Conservation (phyloP, 306 rosid genomes). For the Styphnolobium japonicum region DNA sequence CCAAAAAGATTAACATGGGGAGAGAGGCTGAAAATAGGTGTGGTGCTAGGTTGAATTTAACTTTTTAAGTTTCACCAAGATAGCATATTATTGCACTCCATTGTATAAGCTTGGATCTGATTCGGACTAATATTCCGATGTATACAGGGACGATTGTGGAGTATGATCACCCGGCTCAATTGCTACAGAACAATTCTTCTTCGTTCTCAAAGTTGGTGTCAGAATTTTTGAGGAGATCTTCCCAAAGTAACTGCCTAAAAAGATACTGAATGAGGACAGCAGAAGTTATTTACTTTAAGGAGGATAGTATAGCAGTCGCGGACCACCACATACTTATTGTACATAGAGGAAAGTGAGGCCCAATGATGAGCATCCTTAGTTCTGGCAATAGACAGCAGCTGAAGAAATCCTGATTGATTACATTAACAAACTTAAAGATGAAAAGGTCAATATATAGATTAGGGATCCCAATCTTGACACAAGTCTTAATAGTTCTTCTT, state of each 20-base stretch:
- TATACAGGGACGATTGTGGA: conserved; percentile 65
- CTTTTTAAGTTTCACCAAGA: neutral
- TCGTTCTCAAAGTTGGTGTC: conserved; percentile 81
- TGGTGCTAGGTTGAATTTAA: neutral
- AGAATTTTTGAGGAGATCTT: conserved; percentile 70
- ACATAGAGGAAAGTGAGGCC: neutral
- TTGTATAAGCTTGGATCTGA: neutral
- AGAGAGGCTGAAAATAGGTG: neutral
- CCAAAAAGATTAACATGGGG: neutral
- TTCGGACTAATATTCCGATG: conserved; percentile 2
- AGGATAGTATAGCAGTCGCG: neutral
- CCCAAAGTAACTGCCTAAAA: conserved; percentile 28
- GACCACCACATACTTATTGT: neutral
- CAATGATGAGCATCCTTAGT: neutral
- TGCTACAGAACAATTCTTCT: conserved; percentile 61
- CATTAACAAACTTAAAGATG: neutral
- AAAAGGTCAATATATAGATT: neutral
- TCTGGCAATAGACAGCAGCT: neutral
- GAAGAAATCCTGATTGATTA: neutral
- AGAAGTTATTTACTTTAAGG: neutral
- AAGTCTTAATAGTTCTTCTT: neutral
- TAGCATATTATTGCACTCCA: neutral
- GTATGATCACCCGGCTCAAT: conserved; percentile 61
- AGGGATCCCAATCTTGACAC: neutral
- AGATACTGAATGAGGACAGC: neutral